phyloP scores from a whole-genome alignment of 164 flowering plant species.

The Magnolia kwangsiensis region DNA sequence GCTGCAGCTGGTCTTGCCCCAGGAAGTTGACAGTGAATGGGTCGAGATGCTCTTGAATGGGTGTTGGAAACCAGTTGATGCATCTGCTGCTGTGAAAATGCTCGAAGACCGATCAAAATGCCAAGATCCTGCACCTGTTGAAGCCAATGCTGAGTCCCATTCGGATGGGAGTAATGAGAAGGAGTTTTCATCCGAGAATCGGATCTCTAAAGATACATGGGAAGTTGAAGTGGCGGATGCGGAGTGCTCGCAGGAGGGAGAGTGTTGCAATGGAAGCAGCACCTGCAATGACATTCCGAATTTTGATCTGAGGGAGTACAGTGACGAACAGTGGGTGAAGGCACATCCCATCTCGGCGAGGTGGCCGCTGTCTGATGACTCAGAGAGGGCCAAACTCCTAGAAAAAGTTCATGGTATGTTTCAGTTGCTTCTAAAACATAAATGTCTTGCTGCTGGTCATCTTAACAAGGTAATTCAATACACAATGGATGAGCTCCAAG shows the following conservation, averaged over 20 bases:
- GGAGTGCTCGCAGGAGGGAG: constrained; percentile 18
- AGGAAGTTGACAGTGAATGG: constrained; percentile 66
- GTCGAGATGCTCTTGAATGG: constrained; percentile 72
- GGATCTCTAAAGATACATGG: constrained; percentile 45
- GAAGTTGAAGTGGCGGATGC: constrained; percentile 8
- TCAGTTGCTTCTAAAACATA: constrained; percentile 62
- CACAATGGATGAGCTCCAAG: constrained; percentile 76
- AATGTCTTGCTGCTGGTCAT: constrained; percentile 75
- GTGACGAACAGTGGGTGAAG: constrained; percentile 29
- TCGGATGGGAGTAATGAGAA: constrained; percentile 28
- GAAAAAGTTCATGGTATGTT: constrained; percentile 63
- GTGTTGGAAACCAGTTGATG: constrained; percentile 83
- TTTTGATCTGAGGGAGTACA: constrained; percentile 41
- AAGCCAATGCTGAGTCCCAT: constrained; percentile 21
- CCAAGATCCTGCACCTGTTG: constrained; percentile 23
- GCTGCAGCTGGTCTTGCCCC: constrained; percentile 65
- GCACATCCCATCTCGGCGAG: constrained; percentile 28
- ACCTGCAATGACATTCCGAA: constrained; percentile 26
- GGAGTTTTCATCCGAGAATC: constrained; percentile 30
- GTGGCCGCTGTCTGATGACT: constrained; percentile 82
- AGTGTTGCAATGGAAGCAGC: constrained; percentile 28
- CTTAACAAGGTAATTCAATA: constrained; percentile 72
- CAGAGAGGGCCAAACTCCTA: constrained; percentile 73
- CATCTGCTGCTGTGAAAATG: constrained; percentile 60
- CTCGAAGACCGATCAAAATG: constrained; percentile 42